Percentiles rank a stretch among this genome's conserved stretches.
These are phyloP conservation scores for Gardenia jasminoides DNA, from an alignment of 257 asterid genomes.

Conservation along the genomic window DNA sequence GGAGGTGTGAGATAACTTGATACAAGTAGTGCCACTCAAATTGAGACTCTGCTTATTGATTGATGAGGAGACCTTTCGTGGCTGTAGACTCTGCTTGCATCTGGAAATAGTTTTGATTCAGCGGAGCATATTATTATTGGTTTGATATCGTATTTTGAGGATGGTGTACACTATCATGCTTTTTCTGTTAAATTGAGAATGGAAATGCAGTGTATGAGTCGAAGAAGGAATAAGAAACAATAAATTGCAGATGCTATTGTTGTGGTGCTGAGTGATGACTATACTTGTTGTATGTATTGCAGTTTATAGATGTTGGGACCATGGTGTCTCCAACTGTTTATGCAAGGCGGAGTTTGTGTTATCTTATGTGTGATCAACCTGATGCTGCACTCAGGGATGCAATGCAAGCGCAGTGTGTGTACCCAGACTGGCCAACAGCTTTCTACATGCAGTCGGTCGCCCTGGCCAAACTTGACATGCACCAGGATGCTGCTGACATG, in stretches of 20 bases:
- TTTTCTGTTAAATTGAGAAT: no score
- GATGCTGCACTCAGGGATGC: constrained; percentile 88
- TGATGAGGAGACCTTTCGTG: background rate
- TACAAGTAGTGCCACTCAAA: background rate
- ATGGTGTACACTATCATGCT: background rate
- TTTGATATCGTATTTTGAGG: background rate
- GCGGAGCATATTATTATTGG: no score
- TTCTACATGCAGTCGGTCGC: constrained; percentile 95
- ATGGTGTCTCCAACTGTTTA: constrained; percentile 89
- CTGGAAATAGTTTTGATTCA: background rate
- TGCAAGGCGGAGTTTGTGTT: constrained; percentile 77
- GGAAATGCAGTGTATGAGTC: background rate
- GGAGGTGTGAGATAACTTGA: background rate
- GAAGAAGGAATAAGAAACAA: no score
- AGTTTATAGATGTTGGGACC: constrained; percentile 88
- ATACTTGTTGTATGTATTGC: background rate
- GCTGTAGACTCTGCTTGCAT: background rate
- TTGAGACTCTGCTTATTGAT: background rate
- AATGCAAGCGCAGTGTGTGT: constrained; percentile 86
- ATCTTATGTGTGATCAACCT: constrained; percentile 83
- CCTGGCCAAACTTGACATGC: constrained; percentile 82
- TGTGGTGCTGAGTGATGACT: no score
- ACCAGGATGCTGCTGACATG: constrained; percentile 92
- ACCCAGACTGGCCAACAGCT: constrained; percentile 90
- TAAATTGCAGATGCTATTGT: no score